These are phyloP conservation scores for Stemphylium lycopersici DNA, from an alignment of 2,329 filamentous ascomycete genomes.

Conservation along the genomic window DNA sequence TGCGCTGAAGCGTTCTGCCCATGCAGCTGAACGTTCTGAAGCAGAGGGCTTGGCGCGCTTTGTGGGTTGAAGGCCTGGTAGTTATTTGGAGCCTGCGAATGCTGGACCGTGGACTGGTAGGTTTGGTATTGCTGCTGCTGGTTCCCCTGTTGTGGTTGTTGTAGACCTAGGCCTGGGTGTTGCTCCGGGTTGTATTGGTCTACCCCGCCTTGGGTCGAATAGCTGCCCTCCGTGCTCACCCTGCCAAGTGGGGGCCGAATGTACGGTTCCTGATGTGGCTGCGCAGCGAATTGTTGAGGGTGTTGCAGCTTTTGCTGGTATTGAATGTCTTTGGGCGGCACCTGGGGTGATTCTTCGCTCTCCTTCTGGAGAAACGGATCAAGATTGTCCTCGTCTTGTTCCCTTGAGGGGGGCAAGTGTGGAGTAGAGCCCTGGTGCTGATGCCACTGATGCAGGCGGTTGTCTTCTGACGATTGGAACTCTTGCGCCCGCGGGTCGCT, in stretches of 20 bases:
- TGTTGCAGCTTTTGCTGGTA: slow-evolving; percentile 38
- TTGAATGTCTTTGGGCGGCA: slow-evolving; percentile 45
- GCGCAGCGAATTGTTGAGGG: slow-evolving; percentile 31
- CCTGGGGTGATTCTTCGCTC: slow-evolving; percentile 35
- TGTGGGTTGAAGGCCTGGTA: slow-evolving; percentile 45
- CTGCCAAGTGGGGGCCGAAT: slow-evolving; percentile 47
- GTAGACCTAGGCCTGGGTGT: slow-evolving; percentile 35
- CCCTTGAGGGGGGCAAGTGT: slow-evolving; percentile 44
- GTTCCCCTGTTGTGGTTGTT: slow-evolving; percentile 35
- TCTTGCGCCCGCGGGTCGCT: slow-evolving; percentile 38
- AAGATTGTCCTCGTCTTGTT: slow-evolving; percentile 48
- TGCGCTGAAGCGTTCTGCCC: slow-evolving; percentile 33
- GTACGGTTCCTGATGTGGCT: slow-evolving; percentile 41
- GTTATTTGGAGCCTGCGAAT: slow-evolving; percentile 30
- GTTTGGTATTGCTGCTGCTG: slow-evolving; percentile 38
- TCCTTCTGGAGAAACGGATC: slow-evolving; percentile 49
- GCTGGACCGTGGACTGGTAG: slow-evolving; percentile 37
- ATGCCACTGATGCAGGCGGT: slow-evolving; percentile 37
- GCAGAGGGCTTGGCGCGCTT: slow-evolving; percentile 37
- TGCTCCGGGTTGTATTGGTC: slow-evolving; percentile 48
- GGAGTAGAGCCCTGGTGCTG: slow-evolving; percentile 39
- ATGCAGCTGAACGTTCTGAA: slow-evolving; percentile 39
- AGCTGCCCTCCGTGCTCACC: slow-evolving; percentile 49
- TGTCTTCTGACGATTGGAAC: slow-evolving; percentile 34
- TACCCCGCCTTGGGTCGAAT: slow-evolving; percentile 47